Evolutionary conservation across 768 basidiomycete genomes (phyloP).

Genomic region (Boletus vinaceobasis): DNA sequence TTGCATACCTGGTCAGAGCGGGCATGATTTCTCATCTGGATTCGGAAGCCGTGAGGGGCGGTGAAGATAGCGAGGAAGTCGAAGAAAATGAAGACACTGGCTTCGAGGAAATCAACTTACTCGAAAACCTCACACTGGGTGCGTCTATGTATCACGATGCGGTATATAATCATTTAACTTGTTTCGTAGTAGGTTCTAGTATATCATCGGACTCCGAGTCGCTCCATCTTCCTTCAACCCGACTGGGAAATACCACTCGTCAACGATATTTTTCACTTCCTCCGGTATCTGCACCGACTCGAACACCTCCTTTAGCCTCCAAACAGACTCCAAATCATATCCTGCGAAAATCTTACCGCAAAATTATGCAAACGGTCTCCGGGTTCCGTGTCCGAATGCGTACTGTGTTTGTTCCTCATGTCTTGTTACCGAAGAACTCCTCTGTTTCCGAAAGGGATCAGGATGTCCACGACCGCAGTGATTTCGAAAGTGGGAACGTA

Average conservation of each 20-base stretch:
- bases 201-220: slow-evolving; percentile 34
- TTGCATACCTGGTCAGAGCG: slow-evolving; percentile 20
- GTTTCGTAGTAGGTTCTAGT: slow-evolving; percentile 40
- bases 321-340: slow-evolving; percentile 56
- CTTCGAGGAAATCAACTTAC: slow-evolving; percentile 65
- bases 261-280: slow-evolving; percentile 64
- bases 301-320: slow-evolving; percentile 46
- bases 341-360: slow-evolving; percentile 81
- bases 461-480: slow-evolving; percentile 27
- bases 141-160: slow-evolving; percentile 25
- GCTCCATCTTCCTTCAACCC: slow-evolving; percentile 61
- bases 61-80: slow-evolving; percentile 25
- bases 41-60: background rate
- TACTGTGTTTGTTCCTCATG: slow-evolving; percentile 87
- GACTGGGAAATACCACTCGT: slow-evolving; percentile 67
- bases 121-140: slow-evolving; percentile 66
- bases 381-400: slow-evolving; percentile 91
- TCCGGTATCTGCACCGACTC: slow-evolving; percentile 41
- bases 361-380: slow-evolving; percentile 71
- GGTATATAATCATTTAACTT: background rate
- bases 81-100: slow-evolving; percentile 42
- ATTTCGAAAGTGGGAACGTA: slow-evolving; percentile 47
- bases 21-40: slow-evolving; percentile 17
- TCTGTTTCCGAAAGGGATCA: slow-evolving; percentile 26
- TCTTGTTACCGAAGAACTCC: slow-evolving; percentile 53